These are phyloP conservation scores for Fermentozyma sake DNA, from an alignment of 1,139 yeast species.

Conservation along the genomic window DNA sequence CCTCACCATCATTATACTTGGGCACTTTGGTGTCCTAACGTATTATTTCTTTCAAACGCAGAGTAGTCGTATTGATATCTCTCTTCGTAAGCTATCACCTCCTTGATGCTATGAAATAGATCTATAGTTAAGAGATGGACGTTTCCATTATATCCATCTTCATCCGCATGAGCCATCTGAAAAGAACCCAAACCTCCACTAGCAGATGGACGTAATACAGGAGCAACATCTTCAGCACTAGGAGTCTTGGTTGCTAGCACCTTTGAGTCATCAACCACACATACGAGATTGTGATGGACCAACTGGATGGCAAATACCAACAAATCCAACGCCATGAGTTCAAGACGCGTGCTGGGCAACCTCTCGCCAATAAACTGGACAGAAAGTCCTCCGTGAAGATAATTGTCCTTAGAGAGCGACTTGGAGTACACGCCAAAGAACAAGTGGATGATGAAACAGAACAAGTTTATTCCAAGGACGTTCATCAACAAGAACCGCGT, in stretches of 20 bases:
- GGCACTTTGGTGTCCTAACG: neutral
- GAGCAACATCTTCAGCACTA: slow-evolving; percentile 1
- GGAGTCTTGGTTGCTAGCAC: slow-evolving; percentile 16
- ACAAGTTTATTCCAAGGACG: slow-evolving; percentile 20
- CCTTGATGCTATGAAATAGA: slow-evolving; percentile 1
- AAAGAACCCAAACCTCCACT: too few species aligned
- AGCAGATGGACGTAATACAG: too few species aligned
- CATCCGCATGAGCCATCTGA: slow-evolving; percentile 13
- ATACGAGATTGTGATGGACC: slow-evolving; percentile 29
- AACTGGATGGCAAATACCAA: slow-evolving; percentile 25
- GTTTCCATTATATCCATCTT: slow-evolving; percentile 41
- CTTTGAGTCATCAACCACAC: slow-evolving; percentile 28
- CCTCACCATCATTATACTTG: neutral
- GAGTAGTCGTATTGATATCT: neutral
- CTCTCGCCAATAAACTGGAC: slow-evolving; percentile 42
- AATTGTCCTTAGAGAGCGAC: slow-evolving; percentile 14
- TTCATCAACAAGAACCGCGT: slow-evolving; percentile 25
- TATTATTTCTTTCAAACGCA: neutral
- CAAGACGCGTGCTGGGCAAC: slow-evolving; percentile 22
- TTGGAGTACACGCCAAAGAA: slow-evolving; percentile 22
- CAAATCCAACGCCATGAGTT: slow-evolving; percentile 26
- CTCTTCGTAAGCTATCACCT: neutral
- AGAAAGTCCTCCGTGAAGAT: slow-evolving; percentile 32
- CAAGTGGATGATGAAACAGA: slow-evolving; percentile 25
- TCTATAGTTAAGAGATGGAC: slow-evolving; percentile 29